phyloP scores from a whole-genome alignment of 306 rosid genomes.

The Psophocarpus tetragonolobus region DNA sequence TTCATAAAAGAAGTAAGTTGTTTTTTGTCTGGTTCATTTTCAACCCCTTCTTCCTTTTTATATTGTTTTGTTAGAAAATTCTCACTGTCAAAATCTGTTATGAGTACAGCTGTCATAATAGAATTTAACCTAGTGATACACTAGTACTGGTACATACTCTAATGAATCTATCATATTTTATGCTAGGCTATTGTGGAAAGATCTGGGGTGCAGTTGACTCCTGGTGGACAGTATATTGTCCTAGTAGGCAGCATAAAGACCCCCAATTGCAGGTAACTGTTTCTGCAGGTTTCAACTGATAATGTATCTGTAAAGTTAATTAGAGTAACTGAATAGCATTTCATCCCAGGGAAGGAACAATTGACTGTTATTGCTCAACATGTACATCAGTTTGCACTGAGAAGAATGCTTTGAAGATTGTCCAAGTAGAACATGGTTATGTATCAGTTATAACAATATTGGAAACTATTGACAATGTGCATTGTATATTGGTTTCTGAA shows the following conservation, averaged over 20 bases:
- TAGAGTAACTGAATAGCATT: constrained; percentile 23
- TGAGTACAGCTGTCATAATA: not conserved
- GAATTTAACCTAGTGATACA: not conserved
- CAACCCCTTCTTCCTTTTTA: not conserved
- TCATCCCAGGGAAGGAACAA: constrained; percentile 57
- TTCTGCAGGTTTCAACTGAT: constrained; percentile 38
- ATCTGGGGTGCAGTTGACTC: constrained; percentile 71
- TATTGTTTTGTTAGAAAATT: constrained; percentile 10
- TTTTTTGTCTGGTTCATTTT: constrained; percentile 27
- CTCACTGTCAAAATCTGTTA: not conserved
- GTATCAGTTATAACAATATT: constrained; percentile 65
- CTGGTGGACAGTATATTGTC: constrained; percentile 71
- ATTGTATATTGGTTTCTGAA: constrained; percentile 68
- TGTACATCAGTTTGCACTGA: constrained; percentile 59
- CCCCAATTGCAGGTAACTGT: constrained; percentile 78
- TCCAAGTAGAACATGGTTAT: constrained; percentile 69
- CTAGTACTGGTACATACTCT: not conserved
- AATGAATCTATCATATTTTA: not conserved
- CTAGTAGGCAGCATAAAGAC: constrained; percentile 69
- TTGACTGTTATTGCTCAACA: constrained; percentile 69
- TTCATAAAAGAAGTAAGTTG: constrained; percentile 65
- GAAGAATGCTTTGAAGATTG: constrained; percentile 74
- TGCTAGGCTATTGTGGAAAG: constrained; percentile 62
- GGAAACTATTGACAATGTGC: constrained; percentile 52
- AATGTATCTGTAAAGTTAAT: constrained; percentile 21